Conservation (phyloP, 805 yeast genomes). For the Yarrowia sp. region DNA sequence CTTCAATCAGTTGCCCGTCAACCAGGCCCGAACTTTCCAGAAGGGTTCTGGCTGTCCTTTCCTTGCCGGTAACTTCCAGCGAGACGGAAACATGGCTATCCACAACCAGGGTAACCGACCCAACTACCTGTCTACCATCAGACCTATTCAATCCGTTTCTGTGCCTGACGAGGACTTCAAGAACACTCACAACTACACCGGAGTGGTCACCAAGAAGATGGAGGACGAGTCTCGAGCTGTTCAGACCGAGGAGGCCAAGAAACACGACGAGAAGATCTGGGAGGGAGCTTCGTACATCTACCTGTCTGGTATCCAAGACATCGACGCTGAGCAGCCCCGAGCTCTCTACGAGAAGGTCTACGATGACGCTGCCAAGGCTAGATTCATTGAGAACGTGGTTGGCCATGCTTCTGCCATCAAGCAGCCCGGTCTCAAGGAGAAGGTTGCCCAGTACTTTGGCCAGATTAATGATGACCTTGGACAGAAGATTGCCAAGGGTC, state of each 20-base stretch:
- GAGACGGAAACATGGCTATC: conserved; percentile 27
- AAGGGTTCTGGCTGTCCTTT: conserved; percentile 36
- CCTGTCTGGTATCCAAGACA: conserved; percentile 25
- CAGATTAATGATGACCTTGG: conserved; percentile 34
- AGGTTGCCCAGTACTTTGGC: conserved; percentile 37
- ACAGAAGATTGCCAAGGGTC: conserved; percentile 36
- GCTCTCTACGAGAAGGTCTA: conserved; percentile 31
- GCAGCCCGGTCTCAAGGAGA: conserved; percentile 34
- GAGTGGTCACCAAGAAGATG: conserved; percentile 26
- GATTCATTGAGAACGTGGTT: conserved; percentile 27
- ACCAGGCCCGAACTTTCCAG: conserved; percentile 46
- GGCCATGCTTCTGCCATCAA: conserved; percentile 30
- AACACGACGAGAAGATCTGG: conserved; percentile 36
- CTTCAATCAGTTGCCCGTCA: conserved; percentile 84
- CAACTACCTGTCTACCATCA: conserved; percentile 34
- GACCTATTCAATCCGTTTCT: conserved; percentile 31
- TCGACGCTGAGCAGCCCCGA: conserved; percentile 36
- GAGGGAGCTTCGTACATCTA: conserved; percentile 34
- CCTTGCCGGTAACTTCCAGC: conserved; percentile 30
- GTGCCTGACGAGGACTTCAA: conserved; percentile 32
- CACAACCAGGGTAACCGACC: conserved; percentile 34
- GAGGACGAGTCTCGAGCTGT: conserved; percentile 15
- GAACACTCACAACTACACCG: conserved; percentile 30
- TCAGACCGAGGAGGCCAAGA: conserved; percentile 29
- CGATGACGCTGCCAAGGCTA: conserved; percentile 33